phyloP scores from a whole-genome alignment of 106 monocot species.

The Dendrobium huoshanense region DNA sequence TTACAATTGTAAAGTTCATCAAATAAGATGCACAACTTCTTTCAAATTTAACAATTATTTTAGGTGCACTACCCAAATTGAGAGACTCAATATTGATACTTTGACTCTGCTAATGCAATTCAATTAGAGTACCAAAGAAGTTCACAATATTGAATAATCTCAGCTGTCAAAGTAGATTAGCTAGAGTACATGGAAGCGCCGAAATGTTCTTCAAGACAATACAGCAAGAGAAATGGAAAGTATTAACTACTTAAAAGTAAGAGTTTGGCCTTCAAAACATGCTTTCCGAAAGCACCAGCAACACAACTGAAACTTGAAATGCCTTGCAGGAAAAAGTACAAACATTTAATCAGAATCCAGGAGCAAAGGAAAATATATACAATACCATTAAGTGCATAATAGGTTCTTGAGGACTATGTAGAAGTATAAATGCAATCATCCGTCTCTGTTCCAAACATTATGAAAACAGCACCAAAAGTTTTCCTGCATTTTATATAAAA shows the following conservation, averaged over 20 bases:
- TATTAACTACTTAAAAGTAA: slow-evolving; percentile 47
- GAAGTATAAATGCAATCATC: slow-evolving; percentile 82
- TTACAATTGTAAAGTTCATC: neutral
- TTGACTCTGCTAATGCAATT: no score
- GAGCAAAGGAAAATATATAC: neutral
- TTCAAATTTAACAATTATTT: neutral
- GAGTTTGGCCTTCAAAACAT: slow-evolving; percentile 38
- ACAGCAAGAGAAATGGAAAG: slow-evolving; percentile 91
- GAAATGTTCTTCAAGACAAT: slow-evolving; percentile 69
- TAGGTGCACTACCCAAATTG: neutral
- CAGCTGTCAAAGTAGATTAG: slow-evolving; percentile 89
- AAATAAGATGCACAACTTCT: neutral
- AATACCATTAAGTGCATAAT: slow-evolving; percentile 62
- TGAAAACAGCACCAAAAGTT: slow-evolving; percentile 56
- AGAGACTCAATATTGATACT: neutral
- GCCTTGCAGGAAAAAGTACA: neutral
- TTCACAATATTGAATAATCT: neutral
- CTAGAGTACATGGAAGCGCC: slow-evolving; percentile 85
- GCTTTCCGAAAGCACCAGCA: slow-evolving; percentile 40
- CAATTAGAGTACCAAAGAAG: neutral
- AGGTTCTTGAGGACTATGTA: slow-evolving; percentile 72
- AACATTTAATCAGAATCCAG: neutral
- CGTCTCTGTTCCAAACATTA: slow-evolving; percentile 48
- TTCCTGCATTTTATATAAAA: slow-evolving; percentile 31
- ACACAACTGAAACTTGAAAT: neutral